phyloP scores from a whole-genome alignment of 768 basidiomycete species.

The Boletus tomentosulus region DNA sequence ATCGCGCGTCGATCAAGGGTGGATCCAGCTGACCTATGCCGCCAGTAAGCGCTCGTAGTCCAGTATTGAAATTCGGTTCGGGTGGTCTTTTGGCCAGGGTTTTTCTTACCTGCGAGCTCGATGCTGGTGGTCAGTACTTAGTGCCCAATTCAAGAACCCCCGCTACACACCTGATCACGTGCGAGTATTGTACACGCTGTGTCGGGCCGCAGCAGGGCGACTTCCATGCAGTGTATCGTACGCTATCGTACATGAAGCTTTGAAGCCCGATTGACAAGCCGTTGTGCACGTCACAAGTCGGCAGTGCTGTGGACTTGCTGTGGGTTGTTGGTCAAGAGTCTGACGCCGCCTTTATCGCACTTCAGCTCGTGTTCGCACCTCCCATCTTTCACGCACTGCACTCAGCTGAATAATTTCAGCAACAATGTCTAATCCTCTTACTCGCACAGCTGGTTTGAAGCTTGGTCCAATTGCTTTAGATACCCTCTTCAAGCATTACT shows the following conservation, averaged over 20 bases:
- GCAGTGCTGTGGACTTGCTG: not conserved
- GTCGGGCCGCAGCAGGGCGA: not conserved
- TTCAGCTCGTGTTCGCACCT: not conserved
- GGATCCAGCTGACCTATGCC: not conserved
- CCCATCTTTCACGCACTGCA: not conserved
- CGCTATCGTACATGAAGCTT: not conserved
- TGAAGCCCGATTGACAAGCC: not conserved
- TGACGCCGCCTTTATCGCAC: too few species aligned
- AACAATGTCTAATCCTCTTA: conserved; percentile 49
- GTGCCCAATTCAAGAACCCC: not conserved
- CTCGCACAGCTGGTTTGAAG: conserved; percentile 56
- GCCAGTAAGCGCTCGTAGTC: not conserved
- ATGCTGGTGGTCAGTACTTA: not conserved
- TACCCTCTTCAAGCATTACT: conserved; percentile 83
- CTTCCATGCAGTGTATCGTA: too few species aligned
- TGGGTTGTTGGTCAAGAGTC: not conserved
- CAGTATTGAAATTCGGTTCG: not conserved
- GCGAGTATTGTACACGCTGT: not conserved
- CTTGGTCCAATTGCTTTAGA: conserved; percentile 72
- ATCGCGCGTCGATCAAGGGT: not conserved
- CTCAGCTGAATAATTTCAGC: not conserved
- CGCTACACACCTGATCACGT: not conserved
- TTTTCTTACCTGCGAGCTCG: not conserved
- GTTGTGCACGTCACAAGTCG: not conserved
- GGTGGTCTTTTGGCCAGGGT: not conserved